Percentiles rank a stretch among this genome's conserved stretches.
phyloP scores from a whole-genome alignment of 1,139 yeast genomes.

The Kodamaea sp. region DNA sequence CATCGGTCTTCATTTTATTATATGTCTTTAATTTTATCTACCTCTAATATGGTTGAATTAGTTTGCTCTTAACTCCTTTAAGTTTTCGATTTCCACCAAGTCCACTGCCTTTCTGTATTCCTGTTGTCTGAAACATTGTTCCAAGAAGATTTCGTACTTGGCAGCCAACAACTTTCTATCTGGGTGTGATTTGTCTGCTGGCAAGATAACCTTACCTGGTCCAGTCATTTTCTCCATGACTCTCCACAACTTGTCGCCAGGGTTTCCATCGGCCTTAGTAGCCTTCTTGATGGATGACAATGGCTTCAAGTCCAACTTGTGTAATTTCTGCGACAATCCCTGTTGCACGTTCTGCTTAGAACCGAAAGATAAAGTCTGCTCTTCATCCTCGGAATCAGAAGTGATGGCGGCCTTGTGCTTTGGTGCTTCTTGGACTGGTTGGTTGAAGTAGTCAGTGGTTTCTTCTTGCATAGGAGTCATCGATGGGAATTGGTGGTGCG shows the following conservation, averaged over 20 bases:
- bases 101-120: slow-evolving; percentile 73
- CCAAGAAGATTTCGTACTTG: slow-evolving; percentile 82
- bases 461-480: slow-evolving; percentile 56
- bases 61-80: slow-evolving; percentile 13
- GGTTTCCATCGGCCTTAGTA: slow-evolving; percentile 20
- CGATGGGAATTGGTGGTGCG: slow-evolving; percentile 55
- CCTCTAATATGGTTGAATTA: too few species aligned
- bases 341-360: slow-evolving; percentile 54
- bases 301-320: slow-evolving; percentile 41
- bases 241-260: slow-evolving; percentile 74
- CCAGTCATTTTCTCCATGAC: slow-evolving; percentile 85
- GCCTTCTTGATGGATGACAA: slow-evolving; percentile 23
- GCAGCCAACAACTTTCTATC: slow-evolving; percentile 72
- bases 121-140: slow-evolving; percentile 81
- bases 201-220: slow-evolving; percentile 75
- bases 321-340: slow-evolving; percentile 43
- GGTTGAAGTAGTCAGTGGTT: slow-evolving; percentile 47
- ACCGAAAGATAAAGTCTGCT: slow-evolving; percentile 58
- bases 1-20: too few species aligned
- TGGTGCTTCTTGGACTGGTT: slow-evolving; percentile 18
- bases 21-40: too few species aligned
- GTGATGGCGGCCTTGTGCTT: slow-evolving; percentile 2
- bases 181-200: slow-evolving; percentile 55
- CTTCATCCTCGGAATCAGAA: slow-evolving; percentile 33
- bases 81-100: slow-evolving; percentile 44